Evolutionary conservation across 2,329 filamentous ascomycete genomes (phyloP).

Genomic region (Xylaria sp.): DNA sequence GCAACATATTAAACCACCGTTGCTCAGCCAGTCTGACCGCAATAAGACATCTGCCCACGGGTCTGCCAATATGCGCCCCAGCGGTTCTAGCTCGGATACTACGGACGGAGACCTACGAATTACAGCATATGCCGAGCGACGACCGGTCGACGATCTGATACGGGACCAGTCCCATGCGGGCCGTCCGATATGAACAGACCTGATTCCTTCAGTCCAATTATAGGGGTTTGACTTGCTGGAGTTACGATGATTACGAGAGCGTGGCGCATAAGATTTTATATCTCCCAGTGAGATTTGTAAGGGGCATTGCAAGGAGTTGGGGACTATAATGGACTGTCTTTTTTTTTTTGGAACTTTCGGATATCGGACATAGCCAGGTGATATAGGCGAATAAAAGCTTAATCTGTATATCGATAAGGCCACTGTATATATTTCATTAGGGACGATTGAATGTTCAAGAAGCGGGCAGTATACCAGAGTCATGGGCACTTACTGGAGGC

Average conservation of each 20-base stretch:
- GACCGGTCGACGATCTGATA: constrained; percentile 44
- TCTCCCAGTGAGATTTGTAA: constrained; percentile 22
- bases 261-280: constrained; percentile 31
- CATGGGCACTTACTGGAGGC: background rate
- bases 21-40: constrained; percentile 36
- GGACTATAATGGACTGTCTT: constrained; percentile 18
- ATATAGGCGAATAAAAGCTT: constrained; percentile 1
- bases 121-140: constrained; percentile 39
- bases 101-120: constrained; percentile 37
- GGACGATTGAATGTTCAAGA: constrained; percentile 5
- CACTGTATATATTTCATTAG: constrained; percentile 10
- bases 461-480: background rate
- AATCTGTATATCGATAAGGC: constrained; percentile 13
- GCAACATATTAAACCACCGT: constrained; percentile 34
- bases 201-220: constrained; percentile 14
- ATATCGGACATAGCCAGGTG: constrained; percentile 11
- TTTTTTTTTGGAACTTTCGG: constrained; percentile 15
- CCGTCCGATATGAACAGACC: constrained; percentile 25
- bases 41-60: constrained; percentile 34
- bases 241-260: constrained; percentile 34
- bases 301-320: constrained; percentile 36
- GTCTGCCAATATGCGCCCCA: constrained; percentile 34
- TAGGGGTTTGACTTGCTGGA: constrained; percentile 21
- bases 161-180: constrained; percentile 32
- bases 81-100: constrained; percentile 25